Conservation (phyloP, 495 filamentous ascomycete species). For the Rhizodiscina lignyota region DNA sequence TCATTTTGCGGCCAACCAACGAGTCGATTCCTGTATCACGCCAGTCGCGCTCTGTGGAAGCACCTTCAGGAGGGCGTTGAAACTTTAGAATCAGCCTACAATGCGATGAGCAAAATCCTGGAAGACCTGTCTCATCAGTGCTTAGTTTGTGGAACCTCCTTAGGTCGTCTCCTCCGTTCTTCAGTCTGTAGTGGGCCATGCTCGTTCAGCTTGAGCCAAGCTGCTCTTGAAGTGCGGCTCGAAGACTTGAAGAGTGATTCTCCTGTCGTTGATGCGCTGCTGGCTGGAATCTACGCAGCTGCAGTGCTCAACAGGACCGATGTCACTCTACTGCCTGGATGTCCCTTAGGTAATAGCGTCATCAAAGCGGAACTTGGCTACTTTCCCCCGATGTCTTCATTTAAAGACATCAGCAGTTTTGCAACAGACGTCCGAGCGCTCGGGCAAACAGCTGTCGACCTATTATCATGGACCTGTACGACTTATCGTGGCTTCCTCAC, state of each 20-base stretch:
- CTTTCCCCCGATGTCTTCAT: constrained; percentile 1
- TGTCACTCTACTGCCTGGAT: background rate
- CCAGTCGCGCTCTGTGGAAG: background rate
- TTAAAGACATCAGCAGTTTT: background rate
- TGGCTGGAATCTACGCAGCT: background rate
- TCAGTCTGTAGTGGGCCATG: background rate
- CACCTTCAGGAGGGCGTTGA: background rate
- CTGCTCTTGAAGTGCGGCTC: background rate
- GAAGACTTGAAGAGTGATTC: background rate
- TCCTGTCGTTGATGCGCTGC: background rate
- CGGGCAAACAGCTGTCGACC: constrained; percentile 5
- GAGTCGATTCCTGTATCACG: too few species aligned
- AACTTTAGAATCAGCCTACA: background rate
- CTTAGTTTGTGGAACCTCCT: background rate
- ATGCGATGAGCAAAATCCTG: background rate
- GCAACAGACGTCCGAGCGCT: constrained; percentile 1
- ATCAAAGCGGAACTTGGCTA: background rate
- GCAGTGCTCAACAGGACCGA: background rate
- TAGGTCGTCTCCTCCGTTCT: background rate
- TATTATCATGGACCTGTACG: constrained; percentile 17
- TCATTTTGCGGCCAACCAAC: too few species aligned
- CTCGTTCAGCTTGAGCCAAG: background rate
- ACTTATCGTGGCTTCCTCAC: constrained; percentile 16
- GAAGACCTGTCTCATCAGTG: background rate
- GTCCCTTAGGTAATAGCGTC: background rate